Evolutionary conservation across 371 early-diverging fungal genomes (phyloP).

Genomic region (Synchytrium microbalum): DNA sequence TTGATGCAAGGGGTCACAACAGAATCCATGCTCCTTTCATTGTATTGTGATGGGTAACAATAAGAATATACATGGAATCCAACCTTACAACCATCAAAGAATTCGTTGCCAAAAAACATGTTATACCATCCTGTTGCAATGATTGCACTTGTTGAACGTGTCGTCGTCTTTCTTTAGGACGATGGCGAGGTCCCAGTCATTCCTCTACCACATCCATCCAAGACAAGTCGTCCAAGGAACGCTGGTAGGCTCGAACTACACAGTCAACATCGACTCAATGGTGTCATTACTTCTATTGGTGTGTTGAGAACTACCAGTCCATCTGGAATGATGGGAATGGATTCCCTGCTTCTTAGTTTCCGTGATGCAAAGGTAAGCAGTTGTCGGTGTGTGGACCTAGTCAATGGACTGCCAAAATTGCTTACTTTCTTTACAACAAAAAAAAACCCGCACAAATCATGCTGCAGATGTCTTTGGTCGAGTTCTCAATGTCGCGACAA

Average conservation of each 20-base stretch:
- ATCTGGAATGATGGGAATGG: constrained; percentile 52
- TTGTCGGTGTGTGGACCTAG: constrained; percentile 1
- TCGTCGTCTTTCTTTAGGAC: no score
- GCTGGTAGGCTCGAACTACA: constrained; percentile 67
- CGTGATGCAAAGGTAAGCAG: constrained; percentile 84
- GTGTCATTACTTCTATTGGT: constrained; percentile 70
- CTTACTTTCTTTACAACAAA: constrained; percentile 1
- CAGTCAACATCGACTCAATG: constrained; percentile 67
- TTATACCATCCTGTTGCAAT: no score
- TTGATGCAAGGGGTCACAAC: no score
- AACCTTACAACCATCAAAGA: no score
- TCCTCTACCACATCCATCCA: neutral
- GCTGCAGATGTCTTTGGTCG: constrained; percentile 77
- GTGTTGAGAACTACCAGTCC: constrained; percentile 63
- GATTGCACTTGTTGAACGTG: no score
- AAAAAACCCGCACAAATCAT: neutral
- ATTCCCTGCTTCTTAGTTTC: constrained; percentile 78
- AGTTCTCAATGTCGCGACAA: constrained; percentile 70
- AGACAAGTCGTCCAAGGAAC: constrained; percentile 15
- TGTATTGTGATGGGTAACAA: no score
- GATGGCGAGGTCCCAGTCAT: no score
- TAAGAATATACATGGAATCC: no score
- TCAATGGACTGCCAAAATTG: neutral
- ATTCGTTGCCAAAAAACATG: no score
- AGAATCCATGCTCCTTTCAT: no score